Conservation (phyloP, 106 monocot genomes). For the Dendrobium officinale region DNA sequence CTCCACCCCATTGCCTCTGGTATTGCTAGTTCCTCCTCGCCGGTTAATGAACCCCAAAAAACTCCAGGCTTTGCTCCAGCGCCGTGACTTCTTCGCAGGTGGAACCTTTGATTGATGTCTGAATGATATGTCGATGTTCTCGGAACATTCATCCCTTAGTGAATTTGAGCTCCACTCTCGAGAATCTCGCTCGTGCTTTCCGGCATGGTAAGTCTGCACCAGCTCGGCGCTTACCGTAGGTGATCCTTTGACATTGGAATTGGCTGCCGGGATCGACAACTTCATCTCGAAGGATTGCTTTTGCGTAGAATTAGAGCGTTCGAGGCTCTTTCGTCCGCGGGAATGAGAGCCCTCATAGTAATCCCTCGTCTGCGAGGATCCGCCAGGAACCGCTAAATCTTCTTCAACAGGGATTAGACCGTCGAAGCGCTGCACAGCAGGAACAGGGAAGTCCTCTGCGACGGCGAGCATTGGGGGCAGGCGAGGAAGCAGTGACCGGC, state of each 20-base stretch:
- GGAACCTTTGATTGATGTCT: conserved; percentile 4
- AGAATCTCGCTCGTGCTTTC: conserved; percentile 7
- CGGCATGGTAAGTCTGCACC: not conserved
- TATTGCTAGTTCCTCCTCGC: conserved; percentile 12
- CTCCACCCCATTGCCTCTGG: conserved; percentile 23
- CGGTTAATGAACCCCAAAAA: conserved; percentile 17
- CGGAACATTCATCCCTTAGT: conserved; percentile 2
- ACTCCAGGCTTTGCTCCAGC: conserved; percentile 18
- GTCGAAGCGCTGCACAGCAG: conserved; percentile 17
- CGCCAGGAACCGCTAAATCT: conserved; percentile 12
- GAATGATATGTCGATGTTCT: conserved; percentile 5
- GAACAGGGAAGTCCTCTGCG: conserved; percentile 17
- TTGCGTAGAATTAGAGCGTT: conserved; percentile 7
- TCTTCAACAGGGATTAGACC: conserved; percentile 17
- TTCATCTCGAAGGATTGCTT: conserved; percentile 7
- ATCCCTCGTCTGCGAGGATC: conserved; percentile 15
- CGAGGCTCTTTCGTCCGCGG: conserved; percentile 9
- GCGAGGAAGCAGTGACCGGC: conserved; percentile 21
- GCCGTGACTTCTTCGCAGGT: conserved; percentile 12
- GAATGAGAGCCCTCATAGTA: conserved; percentile 12
- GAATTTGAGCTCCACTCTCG: conserved; percentile 20
- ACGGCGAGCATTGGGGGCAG: conserved; percentile 57
- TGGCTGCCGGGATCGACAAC: not conserved
- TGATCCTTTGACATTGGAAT: conserved; percentile 5
- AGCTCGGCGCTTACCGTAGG: conserved; percentile 1